A percentile compares a stretch with the other conserved stretches of the same genome.
Evolutionary conservation across 2,329 filamentous ascomycete species (phyloP).

Genomic region (Teratosphaeria epicoccoides): DNA sequence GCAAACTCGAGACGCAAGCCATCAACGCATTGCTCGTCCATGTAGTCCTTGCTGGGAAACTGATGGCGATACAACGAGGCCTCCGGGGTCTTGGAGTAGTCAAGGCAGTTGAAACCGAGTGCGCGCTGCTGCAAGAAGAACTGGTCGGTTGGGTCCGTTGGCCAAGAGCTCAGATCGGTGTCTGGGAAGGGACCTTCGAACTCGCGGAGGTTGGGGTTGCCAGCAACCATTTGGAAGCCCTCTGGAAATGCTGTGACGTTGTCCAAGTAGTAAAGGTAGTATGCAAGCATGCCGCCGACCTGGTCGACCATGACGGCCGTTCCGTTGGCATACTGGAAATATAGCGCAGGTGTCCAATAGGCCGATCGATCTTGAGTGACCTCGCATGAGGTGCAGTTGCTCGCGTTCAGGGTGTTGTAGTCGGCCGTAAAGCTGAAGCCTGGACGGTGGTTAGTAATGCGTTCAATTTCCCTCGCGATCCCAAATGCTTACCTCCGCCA

Average conservation of each 20-base stretch:
- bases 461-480: not conserved
- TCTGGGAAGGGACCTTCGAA: constrained; percentile 60
- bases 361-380: constrained; percentile 75
- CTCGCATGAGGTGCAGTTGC: constrained; percentile 66
- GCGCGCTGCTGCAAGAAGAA: constrained; percentile 64
- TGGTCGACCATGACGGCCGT: constrained; percentile 59
- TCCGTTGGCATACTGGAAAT: constrained; percentile 63
- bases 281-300: constrained; percentile 75
- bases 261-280: constrained; percentile 68
- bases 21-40: constrained; percentile 72
- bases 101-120: constrained; percentile 87
- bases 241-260: constrained; percentile 62
- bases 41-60: constrained; percentile 65
- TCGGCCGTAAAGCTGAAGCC: constrained; percentile 53
- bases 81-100: constrained; percentile 61
- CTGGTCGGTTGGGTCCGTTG: constrained; percentile 55
- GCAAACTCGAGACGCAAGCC: constrained; percentile 74
- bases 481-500: constrained; percentile 53
- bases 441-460: constrained; percentile 25
- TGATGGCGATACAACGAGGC: constrained; percentile 70
- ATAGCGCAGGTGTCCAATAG: constrained; percentile 71
- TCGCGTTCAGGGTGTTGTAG: constrained; percentile 45
- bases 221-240: constrained; percentile 73
- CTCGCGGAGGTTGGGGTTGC: constrained; percentile 55
- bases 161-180: constrained; percentile 62